Evolutionary conservation across 176 grass and related monocot species (phyloP).

Genomic region (Bromus sterilis): DNA sequence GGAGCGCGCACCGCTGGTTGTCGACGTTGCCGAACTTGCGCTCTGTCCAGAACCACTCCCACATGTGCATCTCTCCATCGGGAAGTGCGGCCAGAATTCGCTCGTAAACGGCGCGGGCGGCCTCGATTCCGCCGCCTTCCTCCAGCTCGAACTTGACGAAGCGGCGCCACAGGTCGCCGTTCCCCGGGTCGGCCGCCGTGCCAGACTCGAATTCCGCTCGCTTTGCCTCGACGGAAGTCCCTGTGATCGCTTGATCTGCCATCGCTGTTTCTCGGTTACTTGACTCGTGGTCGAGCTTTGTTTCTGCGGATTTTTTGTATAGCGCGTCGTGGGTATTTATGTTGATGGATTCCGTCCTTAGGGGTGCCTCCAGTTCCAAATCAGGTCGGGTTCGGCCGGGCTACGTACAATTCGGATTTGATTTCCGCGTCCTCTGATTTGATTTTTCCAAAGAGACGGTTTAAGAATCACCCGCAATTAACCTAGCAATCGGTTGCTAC

Average conservation of each 20-base stretch:
- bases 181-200: neutral
- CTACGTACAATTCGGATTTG: no score
- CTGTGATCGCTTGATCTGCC: neutral
- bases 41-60: neutral
- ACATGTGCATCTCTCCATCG: neutral
- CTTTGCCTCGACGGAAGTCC: neutral
- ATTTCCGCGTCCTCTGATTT: no score
- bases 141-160: neutral
- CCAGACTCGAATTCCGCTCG: neutral
- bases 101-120: neutral
- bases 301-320: neutral
- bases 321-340: neutral
- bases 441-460: no score
- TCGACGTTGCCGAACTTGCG: neutral
- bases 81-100: neutral
- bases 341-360: no score
- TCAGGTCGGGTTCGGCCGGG: no score
- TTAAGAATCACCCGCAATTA: no score
- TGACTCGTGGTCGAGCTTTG: neutral
- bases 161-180: neutral
- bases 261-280: neutral
- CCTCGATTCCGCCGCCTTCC: neutral
- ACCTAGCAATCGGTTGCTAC: no score
- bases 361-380: no score
- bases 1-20: neutral